Conservation (phyloP, 2,329 filamentous ascomycete species). For the Mycosphaerella sp. region DNA sequence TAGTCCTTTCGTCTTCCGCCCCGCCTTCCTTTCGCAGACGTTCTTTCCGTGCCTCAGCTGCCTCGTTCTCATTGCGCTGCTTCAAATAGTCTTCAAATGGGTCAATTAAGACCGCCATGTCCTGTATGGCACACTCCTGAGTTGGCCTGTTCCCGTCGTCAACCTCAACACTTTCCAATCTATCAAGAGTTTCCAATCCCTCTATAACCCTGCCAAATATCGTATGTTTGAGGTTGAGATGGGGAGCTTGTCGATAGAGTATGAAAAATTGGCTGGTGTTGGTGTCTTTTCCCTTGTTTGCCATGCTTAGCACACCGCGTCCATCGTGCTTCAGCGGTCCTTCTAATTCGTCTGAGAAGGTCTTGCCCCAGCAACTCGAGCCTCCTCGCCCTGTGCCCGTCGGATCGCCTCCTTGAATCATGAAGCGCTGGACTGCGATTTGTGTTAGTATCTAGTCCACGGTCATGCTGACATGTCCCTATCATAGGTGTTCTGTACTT, state of each 20-base stretch:
- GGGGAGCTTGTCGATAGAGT: slow-evolving; percentile 74
- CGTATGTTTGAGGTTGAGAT: slow-evolving; percentile 94
- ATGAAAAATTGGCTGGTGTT: slow-evolving; percentile 96
- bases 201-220: slow-evolving; percentile 84
- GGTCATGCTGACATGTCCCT: too few species aligned
- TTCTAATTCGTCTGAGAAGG: slow-evolving; percentile 90
- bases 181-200: slow-evolving; percentile 59
- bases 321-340: slow-evolving; percentile 77
- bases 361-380: slow-evolving; percentile 84
- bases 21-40: slow-evolving; percentile 60
- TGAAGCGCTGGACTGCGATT: slow-evolving; percentile 66
- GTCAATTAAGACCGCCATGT: slow-evolving; percentile 82
- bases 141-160: slow-evolving; percentile 70
- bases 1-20: slow-evolving; percentile 80
- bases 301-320: slow-evolving; percentile 82
- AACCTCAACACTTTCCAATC: slow-evolving; percentile 70
- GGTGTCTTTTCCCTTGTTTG: slow-evolving; percentile 97
- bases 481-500: too few species aligned
- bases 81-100: slow-evolving; percentile 91
- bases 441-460: slow-evolving; percentile 34
- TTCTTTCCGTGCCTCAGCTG: slow-evolving; percentile 58
- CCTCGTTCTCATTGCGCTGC: slow-evolving; percentile 50
- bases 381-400: slow-evolving; percentile 90
- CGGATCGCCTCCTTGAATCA: slow-evolving; percentile 96
- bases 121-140: slow-evolving; percentile 71